Evolutionary conservation across 495 filamentous ascomycete species (phyloP), one percentile per base, ranked within the genome.

Genomic region (Lasiosphaeria miniovina): DNA sequence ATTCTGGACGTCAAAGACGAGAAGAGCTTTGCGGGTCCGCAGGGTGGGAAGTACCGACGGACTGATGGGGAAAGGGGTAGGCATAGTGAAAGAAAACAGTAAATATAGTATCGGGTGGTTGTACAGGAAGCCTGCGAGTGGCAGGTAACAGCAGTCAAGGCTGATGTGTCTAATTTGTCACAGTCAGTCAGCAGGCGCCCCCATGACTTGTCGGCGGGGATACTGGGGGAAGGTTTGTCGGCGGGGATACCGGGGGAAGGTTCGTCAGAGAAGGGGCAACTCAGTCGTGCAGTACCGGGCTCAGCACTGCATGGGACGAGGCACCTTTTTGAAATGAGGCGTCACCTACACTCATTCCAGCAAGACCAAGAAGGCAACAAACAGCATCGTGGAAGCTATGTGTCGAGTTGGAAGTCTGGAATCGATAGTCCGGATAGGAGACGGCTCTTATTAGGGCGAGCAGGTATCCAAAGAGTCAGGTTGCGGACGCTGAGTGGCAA

Each of bases 1-100:
- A 69, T 96, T 96, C 62, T 98, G 94, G 31, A 96, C 82, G 67
- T 96, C 93, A 54, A 97, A 77, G 12, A 96, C 71, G 32, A 98
- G 76, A 43, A 98, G 74, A 1, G 91, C 94, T 75, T 92, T 89
- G 52, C 91, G 84, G 10, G 92, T 94, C 56, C 66, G 63, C 51
- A 85, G 72, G 24, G 75, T 68, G 36, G 81, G 82, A 14, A 83
- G 68, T 4, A 69, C 63, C 7, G 74, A 61, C 36, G 71, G 66
- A 55, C 79, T 76, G 68, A 83, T 77, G 59, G 78, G 62, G 58
- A 84, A 82, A 71, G 80, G 80, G 58, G 58, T 52, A 50, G 61
- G 55, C 68, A 68, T 66, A 36, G 24, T 35, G n/a, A 36, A 49
- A 10, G 43, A 35, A 11, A 14, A 35, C 1, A 4, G 31, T 36